These are phyloP conservation scores for Fusarium marasasianum DNA, from an alignment of 2,329 filamentous ascomycete species.

Conservation along the genomic window DNA sequence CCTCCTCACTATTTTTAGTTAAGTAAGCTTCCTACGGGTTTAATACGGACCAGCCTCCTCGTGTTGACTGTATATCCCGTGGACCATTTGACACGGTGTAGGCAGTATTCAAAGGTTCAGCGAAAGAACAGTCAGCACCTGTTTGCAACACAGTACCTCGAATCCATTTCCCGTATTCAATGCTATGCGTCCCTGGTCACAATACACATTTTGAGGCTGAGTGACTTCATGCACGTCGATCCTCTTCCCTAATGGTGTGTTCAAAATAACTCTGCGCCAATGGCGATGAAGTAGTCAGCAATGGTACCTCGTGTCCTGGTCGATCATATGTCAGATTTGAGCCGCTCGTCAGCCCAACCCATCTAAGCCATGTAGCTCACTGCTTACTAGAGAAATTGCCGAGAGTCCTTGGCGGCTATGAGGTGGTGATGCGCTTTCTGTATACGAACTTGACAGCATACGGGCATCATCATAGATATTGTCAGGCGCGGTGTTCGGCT, in stretches of 20 bases:
- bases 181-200: neutral
- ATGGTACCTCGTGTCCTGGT: neutral
- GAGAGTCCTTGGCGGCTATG: no score
- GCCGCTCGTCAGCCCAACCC: neutral
- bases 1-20: neutral
- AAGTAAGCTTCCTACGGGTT: neutral
- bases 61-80: neutral
- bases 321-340: conserved; percentile 1
- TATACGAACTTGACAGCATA: neutral
- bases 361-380: neutral
- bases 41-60: neutral
- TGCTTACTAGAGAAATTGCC: neutral
- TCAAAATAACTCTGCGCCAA: neutral
- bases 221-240: neutral
- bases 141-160: neutral
- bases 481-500: neutral
- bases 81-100: neutral
- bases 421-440: neutral
- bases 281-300: neutral
- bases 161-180: neutral
- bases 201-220: neutral
- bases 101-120: neutral
- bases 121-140: neutral
- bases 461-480: neutral
- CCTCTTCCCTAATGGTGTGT: neutral